phyloP scores from a whole-genome alignment of 2,329 filamentous ascomycete species.

The Dendrostoma leiphaemia region DNA sequence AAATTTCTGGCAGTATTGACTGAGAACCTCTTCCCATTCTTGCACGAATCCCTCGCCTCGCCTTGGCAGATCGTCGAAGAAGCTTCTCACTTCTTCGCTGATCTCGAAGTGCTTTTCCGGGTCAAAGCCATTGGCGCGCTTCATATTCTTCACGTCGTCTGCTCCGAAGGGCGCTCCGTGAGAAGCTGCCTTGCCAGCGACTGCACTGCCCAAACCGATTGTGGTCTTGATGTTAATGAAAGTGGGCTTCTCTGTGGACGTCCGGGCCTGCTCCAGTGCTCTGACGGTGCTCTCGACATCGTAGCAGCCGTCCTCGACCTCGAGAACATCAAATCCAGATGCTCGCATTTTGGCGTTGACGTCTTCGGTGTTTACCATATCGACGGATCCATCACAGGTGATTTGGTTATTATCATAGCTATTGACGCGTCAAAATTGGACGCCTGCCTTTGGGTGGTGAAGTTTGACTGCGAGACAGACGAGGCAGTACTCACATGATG shows the following conservation, averaged over 20 bases:
- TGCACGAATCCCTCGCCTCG: conserved; percentile 44
- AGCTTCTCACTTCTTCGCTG: conserved; percentile 43
- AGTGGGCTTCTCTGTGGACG: conserved; percentile 42
- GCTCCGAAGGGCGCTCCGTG: conserved; percentile 58
- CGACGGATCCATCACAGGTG: conserved; percentile 53
- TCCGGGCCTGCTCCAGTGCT: conserved; percentile 41
- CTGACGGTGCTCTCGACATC: conserved; percentile 44
- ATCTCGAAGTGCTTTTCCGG: conserved; percentile 46
- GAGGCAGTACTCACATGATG: conserved; percentile 32
- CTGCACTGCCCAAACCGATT: conserved; percentile 50
- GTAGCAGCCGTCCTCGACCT: conserved; percentile 47
- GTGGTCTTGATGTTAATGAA: conserved; percentile 58
- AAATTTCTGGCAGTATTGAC: conserved; percentile 18
- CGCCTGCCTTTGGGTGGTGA: too few relatives aligned
- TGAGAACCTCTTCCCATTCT: conserved; percentile 44
- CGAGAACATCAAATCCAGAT: conserved; percentile 50
- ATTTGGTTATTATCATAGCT: conserved; percentile 57
- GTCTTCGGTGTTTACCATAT: conserved; percentile 52
- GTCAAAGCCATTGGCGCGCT: conserved; percentile 48
- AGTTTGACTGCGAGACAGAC: not conserved
- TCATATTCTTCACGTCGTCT: conserved; percentile 53
- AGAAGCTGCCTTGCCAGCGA: conserved; percentile 47
- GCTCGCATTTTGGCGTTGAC: conserved; percentile 54
- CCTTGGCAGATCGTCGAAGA: conserved; percentile 47
- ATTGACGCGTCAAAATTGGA: not conserved